Evolutionary conservation across 169 alveolate species (phyloP).

Genomic region (Plasmodium coatneyi): DNA sequence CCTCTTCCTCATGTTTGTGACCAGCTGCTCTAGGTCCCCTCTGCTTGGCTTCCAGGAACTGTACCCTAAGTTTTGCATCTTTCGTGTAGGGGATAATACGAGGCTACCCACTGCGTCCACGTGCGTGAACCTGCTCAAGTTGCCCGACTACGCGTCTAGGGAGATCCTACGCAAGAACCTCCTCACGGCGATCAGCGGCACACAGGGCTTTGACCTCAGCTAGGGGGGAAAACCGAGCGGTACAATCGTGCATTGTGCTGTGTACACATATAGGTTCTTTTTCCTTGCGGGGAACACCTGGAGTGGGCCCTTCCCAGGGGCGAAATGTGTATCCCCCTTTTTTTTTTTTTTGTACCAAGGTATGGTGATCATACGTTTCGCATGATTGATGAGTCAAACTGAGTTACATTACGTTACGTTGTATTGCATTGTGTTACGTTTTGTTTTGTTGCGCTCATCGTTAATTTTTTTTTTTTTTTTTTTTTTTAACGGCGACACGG

Average conservation of each 20-base stretch:
- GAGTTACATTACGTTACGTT: neutral
- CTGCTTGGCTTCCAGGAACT: constrained; percentile 93
- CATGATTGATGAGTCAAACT: neutral
- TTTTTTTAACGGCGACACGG: neutral
- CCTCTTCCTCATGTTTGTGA: constrained; percentile 94
- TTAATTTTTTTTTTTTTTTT: neutral
- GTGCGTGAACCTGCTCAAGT: constrained; percentile 95
- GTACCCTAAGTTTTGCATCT: constrained; percentile 94
- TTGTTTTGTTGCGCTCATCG: neutral
- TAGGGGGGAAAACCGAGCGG: constrained; percentile 18
- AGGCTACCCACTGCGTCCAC: constrained; percentile 97
- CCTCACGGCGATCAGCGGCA: constrained; percentile 89
- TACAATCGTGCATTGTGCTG: neutral
- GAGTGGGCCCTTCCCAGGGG: neutral
- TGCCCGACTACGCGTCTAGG: constrained; percentile 93
- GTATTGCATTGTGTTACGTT: neutral
- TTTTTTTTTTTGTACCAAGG: neutral
- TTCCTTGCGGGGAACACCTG: neutral
- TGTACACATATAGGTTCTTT: neutral
- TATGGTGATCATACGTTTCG: neutral
- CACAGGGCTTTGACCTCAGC: constrained; percentile 94
- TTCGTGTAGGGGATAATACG: constrained; percentile 87
- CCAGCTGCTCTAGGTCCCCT: constrained; percentile 97
- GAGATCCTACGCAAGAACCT: constrained; percentile 87
- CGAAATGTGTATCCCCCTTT: neutral